Evolutionary conservation across 805 yeast genomes (phyloP), one percentile per base, ranked within the genome.

Genomic region (Scheffersomyces stipitis): DNA sequence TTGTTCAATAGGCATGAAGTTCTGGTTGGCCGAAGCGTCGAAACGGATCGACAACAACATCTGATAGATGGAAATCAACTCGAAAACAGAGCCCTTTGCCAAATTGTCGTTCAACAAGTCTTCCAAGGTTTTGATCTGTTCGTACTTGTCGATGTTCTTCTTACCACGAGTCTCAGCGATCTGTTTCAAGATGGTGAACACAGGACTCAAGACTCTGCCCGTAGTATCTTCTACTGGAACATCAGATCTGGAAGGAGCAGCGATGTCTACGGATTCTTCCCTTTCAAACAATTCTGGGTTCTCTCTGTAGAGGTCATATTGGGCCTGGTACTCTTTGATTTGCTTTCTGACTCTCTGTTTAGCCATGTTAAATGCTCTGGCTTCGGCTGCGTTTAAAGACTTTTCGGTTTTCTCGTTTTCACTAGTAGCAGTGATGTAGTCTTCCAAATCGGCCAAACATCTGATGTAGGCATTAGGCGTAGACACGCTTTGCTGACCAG

Each of bases 121-220:
- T 66, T 86, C 96, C 56, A 93, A 72, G 30, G 75, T 70, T 38
- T 69, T 66, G 46, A 89, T 78, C 64, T 91, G 96, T 62, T 86
- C 95, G 45, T 59, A 62, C 46, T 82, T 79, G 62, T 91, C 96
- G 45, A 88, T 84, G 61, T 87, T 89, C 73, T 87, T 91, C 74
- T 90, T 90, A 72, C 99, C 99, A 69, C 99, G 83, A 33, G 89
- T 75, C 64, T 93, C 98, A 42, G 85, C 69, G 39, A 93, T 81
- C 37, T 79, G 64, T 59, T 83, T 77, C 59, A 93, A 73, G 24
- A 85, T 78, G 39, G 80, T 70, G 70, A 90, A 88, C 38, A 89
- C 80, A 14, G 73, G 64, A 41, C 69, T 54, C 49, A 65, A 54
- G 28, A 48, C 49, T 48, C 69, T 68, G 26, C 68, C 65, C 8